Percentiles rank a stretch among this genome's conserved stretches.
These are phyloP conservation scores for Citrullus colocynthis DNA, from an alignment of 306 rosid genomes.

Conservation along the genomic window DNA sequence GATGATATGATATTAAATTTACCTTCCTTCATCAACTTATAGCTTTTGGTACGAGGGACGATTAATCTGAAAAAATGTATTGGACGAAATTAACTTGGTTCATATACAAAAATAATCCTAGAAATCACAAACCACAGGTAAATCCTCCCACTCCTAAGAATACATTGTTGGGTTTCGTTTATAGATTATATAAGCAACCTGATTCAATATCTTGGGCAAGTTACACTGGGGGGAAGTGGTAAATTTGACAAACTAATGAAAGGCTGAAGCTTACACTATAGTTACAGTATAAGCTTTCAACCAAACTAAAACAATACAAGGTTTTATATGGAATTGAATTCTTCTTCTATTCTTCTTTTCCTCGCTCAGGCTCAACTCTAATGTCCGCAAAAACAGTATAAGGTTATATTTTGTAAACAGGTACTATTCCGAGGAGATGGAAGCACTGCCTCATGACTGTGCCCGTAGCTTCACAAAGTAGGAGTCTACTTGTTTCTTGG, in stretches of 20 bases:
- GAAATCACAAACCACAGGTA: neutral
- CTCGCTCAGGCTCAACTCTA: neutral
- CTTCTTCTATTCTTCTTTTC: neutral
- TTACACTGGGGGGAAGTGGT: neutral
- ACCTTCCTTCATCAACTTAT: no score
- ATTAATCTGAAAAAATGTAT: no score
- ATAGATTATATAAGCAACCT: neutral
- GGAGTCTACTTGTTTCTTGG: slow-evolving; percentile 78
- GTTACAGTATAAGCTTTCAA: neutral
- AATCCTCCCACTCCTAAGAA: neutral
- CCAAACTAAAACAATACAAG: neutral
- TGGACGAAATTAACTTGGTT: neutral
- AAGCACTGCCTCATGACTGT: slow-evolving; percentile 84
- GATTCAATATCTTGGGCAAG: neutral
- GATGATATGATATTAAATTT: no score
- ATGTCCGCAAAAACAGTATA: neutral
- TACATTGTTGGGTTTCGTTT: neutral
- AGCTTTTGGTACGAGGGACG: no score
- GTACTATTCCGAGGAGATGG: slow-evolving; percentile 68
- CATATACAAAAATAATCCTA: neutral
- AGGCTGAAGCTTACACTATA: neutral
- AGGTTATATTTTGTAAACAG: slow-evolving; percentile 69
- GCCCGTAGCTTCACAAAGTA: slow-evolving; percentile 92
- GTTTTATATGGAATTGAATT: neutral
- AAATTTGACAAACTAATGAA: neutral